Evolutionary conservation across 2,329 filamentous ascomycete genomes (phyloP).

Genomic region (Ampelomyces quisqualis): DNA sequence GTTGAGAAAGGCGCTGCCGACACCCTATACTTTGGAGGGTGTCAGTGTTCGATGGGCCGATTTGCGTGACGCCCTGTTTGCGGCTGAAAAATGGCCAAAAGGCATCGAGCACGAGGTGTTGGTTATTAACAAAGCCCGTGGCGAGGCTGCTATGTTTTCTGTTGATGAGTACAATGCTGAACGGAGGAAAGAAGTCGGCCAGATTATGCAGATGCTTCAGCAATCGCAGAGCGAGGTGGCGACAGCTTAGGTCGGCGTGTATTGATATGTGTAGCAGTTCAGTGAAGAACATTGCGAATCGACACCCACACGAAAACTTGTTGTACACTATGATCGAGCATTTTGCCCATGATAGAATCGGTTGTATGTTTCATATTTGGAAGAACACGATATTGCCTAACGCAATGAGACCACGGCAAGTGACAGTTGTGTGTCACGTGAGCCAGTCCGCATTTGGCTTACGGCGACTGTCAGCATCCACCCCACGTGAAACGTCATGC

Average conservation of each 20-base stretch:
- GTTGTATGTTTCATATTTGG: too few species aligned
- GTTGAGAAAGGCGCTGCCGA: constrained; percentile 18
- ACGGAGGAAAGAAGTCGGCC: constrained; percentile 17
- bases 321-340: too few species aligned
- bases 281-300: neutral
- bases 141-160: constrained; percentile 15
- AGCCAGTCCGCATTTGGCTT: too few species aligned
- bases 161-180: constrained; percentile 25
- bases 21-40: constrained; percentile 27
- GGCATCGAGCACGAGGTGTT: constrained; percentile 26
- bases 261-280: neutral
- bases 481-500: too few species aligned
- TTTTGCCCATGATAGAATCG: too few species aligned
- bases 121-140: constrained; percentile 13
- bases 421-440: too few species aligned
- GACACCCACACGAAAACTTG: too few species aligned
- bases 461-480: too few species aligned
- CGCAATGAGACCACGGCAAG: too few species aligned
- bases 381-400: too few species aligned
- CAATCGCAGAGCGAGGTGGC: neutral
- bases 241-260: neutral
- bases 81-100: constrained; percentile 22
- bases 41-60: constrained; percentile 40
- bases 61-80: constrained; percentile 35
- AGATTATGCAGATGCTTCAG: constrained; percentile 12